Evolutionary conservation across 495 filamentous ascomycete species (phyloP), one percentile per base, ranked within the genome.

Genomic region (Tuber aestivum): DNA sequence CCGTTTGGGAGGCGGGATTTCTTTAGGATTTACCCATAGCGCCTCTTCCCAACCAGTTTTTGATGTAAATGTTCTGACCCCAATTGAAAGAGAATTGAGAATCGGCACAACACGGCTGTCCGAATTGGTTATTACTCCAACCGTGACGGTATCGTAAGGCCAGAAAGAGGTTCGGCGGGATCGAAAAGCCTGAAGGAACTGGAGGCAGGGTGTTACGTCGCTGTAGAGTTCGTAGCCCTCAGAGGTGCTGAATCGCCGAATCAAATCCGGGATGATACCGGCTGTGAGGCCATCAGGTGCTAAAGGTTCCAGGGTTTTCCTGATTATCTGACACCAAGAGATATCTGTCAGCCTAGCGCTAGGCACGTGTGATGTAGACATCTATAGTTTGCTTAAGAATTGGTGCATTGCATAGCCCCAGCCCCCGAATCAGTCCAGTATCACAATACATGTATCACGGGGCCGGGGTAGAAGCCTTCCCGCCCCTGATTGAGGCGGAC

Each of bases 61-160:
- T n/a, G 74, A 48, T 12, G 44, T 74, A 3, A 77, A 76, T 0
- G 80, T 80, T 16, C 87, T 87, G 3, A 93, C 87, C 10, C 77
- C 79, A 35, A 94, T 74, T 0, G 91, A 91, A 23, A 94, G 81
- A 12, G 88, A 88, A 27, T 86, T 83, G 18, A 95, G 81, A 16
- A 94, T 87, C 20, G 82, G 81, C 12, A 88, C 86, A 1, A 94
- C 88, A 0, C 93, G 87, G 79, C 91, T 89, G 81, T 95, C 92
- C 1, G 92, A 94, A 82, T 95, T 95, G 35, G 91, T 92, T 70
- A 94, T 85, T 23, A 94, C 85, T 7, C 93, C 93, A 0, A 92
- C 79, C 14, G 90, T 78, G 3, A 91, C 82, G 8, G 79, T 74
- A 18, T 82, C 76, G 75, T 84, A 85, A 32, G 70, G 84, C 84